Percentiles rank a stretch among this genome's conserved stretches.
These are phyloP conservation scores for Boletellus dicymbophilus DNA, from an alignment of 1,284 basidiomycete species.

Conservation along the genomic window DNA sequence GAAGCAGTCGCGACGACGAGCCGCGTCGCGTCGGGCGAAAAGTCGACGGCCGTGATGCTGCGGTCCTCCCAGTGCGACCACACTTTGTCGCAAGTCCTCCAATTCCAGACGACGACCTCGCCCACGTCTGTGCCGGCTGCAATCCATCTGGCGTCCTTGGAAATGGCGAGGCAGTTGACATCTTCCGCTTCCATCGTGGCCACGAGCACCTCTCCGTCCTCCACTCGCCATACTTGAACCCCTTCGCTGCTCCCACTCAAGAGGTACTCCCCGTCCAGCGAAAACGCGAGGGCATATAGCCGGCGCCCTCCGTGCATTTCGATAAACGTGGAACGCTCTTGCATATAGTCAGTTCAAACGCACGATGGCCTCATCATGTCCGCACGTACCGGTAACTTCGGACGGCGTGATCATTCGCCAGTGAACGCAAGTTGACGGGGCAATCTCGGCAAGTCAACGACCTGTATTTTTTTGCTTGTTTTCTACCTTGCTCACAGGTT, in stretches of 20 bases:
- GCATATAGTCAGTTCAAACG: too few relatives aligned
- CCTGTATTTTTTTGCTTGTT: too few relatives aligned
- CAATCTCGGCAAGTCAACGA: too few relatives aligned
- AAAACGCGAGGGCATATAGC: constrained; percentile 7
- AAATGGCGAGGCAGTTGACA: constrained; percentile 11
- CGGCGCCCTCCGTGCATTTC: background rate
- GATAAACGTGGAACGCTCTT: background rate
- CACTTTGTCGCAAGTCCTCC: constrained; percentile 4
- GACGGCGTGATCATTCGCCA: too few relatives aligned
- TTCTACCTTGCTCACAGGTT: too few relatives aligned
- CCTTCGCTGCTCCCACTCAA: constrained; percentile 7
- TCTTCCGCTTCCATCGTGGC: background rate
- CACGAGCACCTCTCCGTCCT: background rate
- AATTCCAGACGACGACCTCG: constrained; percentile 9
- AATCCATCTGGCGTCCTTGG: constrained; percentile 9
- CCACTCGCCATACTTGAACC: constrained; percentile 9
- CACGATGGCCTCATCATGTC: too few relatives aligned
- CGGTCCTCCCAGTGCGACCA: background rate
- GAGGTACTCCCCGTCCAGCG: constrained; percentile 5
- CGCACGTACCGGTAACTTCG: too few relatives aligned
- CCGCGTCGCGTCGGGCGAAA: constrained; percentile 13
- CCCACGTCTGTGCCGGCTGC: constrained; percentile 10
- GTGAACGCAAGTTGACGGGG: too few relatives aligned
- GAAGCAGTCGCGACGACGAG: too few relatives aligned
- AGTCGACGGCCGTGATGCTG: constrained; percentile 11